Evolutionary conservation across 768 basidiomycete species (phyloP).

Genomic region (Amylocystis lapponica): DNA sequence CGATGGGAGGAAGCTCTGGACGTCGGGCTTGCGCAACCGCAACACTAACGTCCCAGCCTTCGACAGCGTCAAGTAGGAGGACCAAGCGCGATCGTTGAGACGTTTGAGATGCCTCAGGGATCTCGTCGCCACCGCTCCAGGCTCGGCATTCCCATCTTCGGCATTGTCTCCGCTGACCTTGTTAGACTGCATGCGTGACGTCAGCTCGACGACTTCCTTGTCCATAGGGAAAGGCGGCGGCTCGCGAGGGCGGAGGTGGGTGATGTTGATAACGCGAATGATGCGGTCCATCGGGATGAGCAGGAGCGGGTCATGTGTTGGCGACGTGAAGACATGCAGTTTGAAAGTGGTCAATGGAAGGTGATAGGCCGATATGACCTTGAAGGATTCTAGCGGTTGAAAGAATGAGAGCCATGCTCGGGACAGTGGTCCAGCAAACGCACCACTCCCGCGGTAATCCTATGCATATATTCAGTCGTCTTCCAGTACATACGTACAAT

Average conservation of each 20-base stretch:
- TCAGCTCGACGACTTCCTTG: constrained; percentile 14
- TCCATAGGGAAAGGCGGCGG: constrained; percentile 32
- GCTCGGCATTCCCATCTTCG: not conserved
- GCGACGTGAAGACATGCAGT: constrained; percentile 39
- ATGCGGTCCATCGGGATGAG: constrained; percentile 36
- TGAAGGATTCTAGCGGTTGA: constrained; percentile 52
- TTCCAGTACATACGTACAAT: too few relatives aligned
- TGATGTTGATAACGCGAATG: constrained; percentile 42
- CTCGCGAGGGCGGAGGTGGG: constrained; percentile 38
- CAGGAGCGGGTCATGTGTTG: constrained; percentile 48
- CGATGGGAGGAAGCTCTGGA: constrained; percentile 10
- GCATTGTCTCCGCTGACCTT: not conserved
- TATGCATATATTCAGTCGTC: too few relatives aligned
- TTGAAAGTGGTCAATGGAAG: constrained; percentile 33
- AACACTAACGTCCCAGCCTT: constrained; percentile 21
- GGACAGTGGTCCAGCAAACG: constrained; percentile 17
- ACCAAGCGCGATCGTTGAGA: constrained; percentile 8
- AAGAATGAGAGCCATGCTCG: not conserved
- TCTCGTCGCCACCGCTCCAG: not conserved
- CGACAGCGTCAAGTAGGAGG: constrained; percentile 10
- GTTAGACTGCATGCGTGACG: constrained; percentile 5
- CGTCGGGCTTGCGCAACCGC: constrained; percentile 5
- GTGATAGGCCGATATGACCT: constrained; percentile 45
- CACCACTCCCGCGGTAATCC: constrained; percentile 78
- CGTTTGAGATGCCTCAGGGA: constrained; percentile 3